Conservation (phyloP, 75 land plant genomes). For the Pinus taeda region DNA sequence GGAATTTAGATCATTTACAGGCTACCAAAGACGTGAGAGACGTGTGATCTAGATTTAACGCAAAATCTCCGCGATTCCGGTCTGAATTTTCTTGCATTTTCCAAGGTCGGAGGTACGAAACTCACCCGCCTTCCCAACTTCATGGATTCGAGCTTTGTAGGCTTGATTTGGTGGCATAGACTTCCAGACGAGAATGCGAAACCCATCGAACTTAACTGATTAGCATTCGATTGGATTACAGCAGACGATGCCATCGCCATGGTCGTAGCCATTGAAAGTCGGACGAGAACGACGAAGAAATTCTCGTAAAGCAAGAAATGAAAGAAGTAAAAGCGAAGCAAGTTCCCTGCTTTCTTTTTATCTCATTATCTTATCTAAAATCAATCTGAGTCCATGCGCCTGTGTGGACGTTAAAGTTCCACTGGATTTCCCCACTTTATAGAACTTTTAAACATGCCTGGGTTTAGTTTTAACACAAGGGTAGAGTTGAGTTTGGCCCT, state of each 20-base stretch:
- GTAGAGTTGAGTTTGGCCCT: too few relatives aligned
- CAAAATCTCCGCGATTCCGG: too few relatives aligned
- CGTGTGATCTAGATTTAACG: too few relatives aligned
- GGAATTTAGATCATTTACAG: too few relatives aligned
- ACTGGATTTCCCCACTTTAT: too few relatives aligned
- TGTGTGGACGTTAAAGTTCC: neutral
- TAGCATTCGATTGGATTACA: neutral
- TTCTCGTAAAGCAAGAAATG: neutral
- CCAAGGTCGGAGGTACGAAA: neutral
- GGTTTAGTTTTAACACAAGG: too few relatives aligned
- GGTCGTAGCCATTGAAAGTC: slow-evolving; percentile 5
- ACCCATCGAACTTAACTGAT: neutral
- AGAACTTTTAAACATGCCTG: too few relatives aligned
- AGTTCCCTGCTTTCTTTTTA: neutral
- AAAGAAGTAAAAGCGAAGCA: neutral
- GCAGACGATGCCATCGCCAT: neutral
- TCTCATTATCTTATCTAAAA: neutral
- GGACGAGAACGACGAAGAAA: neutral
- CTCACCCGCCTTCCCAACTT: slow-evolving; percentile 6
- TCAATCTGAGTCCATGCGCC: neutral
- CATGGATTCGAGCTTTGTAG: neutral
- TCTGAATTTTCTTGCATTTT: neutral
- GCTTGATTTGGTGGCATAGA: neutral
- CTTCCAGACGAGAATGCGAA: neutral
- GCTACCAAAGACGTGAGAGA: too few relatives aligned